phyloP scores from a whole-genome alignment of 257 asterid genomes.

The Solanum peruvianum region DNA sequence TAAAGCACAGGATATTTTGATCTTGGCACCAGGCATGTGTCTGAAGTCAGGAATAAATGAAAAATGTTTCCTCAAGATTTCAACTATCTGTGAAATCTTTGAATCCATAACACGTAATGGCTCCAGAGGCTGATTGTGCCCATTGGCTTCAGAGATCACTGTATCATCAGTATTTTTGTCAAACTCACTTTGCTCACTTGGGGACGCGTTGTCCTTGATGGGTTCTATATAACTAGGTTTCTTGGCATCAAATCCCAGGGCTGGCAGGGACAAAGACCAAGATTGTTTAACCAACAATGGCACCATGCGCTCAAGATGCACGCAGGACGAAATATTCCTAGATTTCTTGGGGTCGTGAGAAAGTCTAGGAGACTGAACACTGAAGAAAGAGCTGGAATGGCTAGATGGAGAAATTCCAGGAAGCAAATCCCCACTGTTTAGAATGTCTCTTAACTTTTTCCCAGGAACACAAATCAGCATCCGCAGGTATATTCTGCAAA shows the following conservation, averaged over 20 bases:
- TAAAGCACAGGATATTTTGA: conserved; percentile 55
- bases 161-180: conserved; percentile 21
- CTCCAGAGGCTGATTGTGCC: conserved; percentile 33
- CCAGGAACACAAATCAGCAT: conserved; percentile 89
- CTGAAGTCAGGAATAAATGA: conserved; percentile 67
- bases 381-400: conserved; percentile 54
- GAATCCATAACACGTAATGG: conserved; percentile 91
- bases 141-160: conserved; percentile 23
- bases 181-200: conserved; percentile 33
- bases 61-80: conserved; percentile 65
- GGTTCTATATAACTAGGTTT: conserved; percentile 42
- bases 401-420: conserved; percentile 71
- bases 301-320: conserved; percentile 51
- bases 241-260: conserved; percentile 26
- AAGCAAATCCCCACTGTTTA: conserved; percentile 49
- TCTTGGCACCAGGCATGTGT: conserved; percentile 70
- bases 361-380: conserved; percentile 40
- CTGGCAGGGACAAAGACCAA: conserved; percentile 77
- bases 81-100: conserved; percentile 58
- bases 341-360: conserved; percentile 40
- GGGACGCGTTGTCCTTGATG: conserved; percentile 38
- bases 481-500: conserved; percentile 77
- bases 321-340: conserved; percentile 37
- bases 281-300: conserved; percentile 78
- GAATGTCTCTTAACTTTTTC: conserved; percentile 59